These are phyloP conservation scores for Penicillium crustosum DNA, from an alignment of 2,329 filamentous ascomycete species.

Conservation along the genomic window DNA sequence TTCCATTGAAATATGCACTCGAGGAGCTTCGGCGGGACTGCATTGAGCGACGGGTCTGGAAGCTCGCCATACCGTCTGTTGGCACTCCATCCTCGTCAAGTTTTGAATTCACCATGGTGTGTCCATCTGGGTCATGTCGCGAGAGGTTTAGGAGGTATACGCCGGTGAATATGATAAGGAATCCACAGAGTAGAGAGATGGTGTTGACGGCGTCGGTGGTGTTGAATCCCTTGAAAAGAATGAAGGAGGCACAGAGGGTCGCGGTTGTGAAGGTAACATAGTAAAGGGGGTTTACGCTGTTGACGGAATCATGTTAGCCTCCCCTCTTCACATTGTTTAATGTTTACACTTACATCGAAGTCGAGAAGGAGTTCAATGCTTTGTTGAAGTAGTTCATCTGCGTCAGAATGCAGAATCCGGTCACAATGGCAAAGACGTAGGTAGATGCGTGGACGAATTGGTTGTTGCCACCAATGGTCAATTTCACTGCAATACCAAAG, in stretches of 20 bases:
- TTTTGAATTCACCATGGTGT: constrained; percentile 61
- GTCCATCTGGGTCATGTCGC: constrained; percentile 81
- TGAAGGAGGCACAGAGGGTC: constrained; percentile 90
- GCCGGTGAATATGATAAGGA: constrained; percentile 90
- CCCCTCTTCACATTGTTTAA: background rate
- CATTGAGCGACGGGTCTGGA: constrained; percentile 91
- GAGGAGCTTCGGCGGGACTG: constrained; percentile 74
- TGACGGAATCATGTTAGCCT: constrained; percentile 7
- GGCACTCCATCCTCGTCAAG: constrained; percentile 68
- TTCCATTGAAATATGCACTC: constrained; percentile 56
- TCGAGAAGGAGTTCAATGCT: constrained; percentile 91
- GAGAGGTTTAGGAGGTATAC: constrained; percentile 97
- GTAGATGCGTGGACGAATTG: constrained; percentile 94
- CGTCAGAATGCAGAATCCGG: constrained; percentile 87
- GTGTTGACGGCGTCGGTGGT: constrained; percentile 90
- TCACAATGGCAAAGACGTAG: constrained; percentile 95
- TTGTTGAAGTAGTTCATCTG: constrained; percentile 99
- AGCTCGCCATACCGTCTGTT: constrained; percentile 84
- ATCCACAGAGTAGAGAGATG: constrained; percentile 86
- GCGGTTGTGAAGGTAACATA: constrained; percentile 97
- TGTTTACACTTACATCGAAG: constrained; percentile 74
- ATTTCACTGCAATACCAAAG: constrained; percentile 94
- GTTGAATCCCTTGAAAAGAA: constrained; percentile 94
- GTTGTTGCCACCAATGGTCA: constrained; percentile 89
- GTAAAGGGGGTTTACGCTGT: constrained; percentile 89